Conservation (phyloP, 1,284 basidiomycete genomes). For the Fomes fomentarius region DNA sequence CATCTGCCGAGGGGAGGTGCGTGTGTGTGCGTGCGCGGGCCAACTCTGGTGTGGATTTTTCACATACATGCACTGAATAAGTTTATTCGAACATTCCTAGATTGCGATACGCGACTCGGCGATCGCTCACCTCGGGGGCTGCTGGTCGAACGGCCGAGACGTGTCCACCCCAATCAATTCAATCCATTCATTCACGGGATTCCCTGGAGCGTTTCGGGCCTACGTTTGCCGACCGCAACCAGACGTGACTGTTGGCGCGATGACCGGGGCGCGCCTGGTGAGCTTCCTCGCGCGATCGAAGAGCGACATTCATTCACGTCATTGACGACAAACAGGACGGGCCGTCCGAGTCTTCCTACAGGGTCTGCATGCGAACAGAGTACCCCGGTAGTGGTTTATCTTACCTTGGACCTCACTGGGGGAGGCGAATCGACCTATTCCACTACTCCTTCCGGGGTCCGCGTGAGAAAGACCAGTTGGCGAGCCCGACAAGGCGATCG, state of each 20-base stretch:
- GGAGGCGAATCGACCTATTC: not conserved
- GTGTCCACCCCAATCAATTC: too few relatives aligned
- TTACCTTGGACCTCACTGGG: not conserved
- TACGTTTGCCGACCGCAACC: constrained; percentile 7
- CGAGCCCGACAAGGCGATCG: not conserved
- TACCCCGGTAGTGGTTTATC: not conserved
- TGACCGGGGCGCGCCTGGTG: too few relatives aligned
- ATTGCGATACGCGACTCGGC: constrained; percentile 10
- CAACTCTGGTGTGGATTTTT: constrained; percentile 8
- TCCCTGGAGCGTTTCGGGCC: not conserved
- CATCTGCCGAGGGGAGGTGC: too few relatives aligned
- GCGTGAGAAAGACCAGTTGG: not conserved
- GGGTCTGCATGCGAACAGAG: not conserved
- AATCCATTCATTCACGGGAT: constrained; percentile 3
- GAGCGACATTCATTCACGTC: constrained; percentile 4
- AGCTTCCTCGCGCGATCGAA: too few relatives aligned
- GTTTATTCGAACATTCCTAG: constrained; percentile 28
- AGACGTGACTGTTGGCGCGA: too few relatives aligned
- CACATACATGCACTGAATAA: constrained; percentile 7
- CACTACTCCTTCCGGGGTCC: not conserved
- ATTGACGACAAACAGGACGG: not conserved
- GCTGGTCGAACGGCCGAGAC: not conserved
- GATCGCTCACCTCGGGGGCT: constrained; percentile 4
- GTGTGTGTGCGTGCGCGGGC: not conserved
- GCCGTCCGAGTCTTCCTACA: not conserved